Evolutionary conservation across 768 basidiomycete genomes (phyloP), one percentile per base, ranked within the genome.

Genomic region (Xerocomus potaroensis): DNA sequence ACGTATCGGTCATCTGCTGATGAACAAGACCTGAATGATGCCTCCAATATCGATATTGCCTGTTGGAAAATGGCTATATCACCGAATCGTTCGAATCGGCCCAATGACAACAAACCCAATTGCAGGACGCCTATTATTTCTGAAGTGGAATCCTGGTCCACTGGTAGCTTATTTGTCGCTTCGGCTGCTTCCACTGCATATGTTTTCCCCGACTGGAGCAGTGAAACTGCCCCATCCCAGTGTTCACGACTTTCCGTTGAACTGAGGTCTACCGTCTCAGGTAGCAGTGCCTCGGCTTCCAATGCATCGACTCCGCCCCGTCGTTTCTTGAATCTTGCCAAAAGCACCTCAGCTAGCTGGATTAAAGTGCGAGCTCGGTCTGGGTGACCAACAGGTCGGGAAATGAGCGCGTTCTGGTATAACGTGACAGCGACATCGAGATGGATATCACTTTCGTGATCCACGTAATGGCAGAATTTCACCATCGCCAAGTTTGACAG

Each of bases 341-440:
- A 12, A 18, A 30, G 23, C 8, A 45, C 48, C 1, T 12, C 5
- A 0, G 46, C 42, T 19, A 45, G 21, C 3, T 49, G 34, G 1
- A 47, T 26, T 30, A 50, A 33, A 8, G 45, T 47, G 4, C 22
- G 16, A 4, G 40, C 35, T 42, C 45, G 26, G n/a, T 50, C 49
- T 8, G 41, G 45, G 18, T 43, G 47, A 38, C 50, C 37, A 1
- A 21, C 11, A n/a, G 47, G 42, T 30, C 50, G 41, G 8, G 32
- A 4, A 15, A 16, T 12, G 26, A 48, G 41, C 11, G 31, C 43
- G 9, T 37, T 6, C 5, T 14, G 36, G 14, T 42, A 44, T 49
- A 37, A 37, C 19, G 14, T 14, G n/a, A 22, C 10, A 2, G 36
- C 12, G 11, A 6, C 4, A 23, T 37, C 21, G 36, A 37, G 7